A percentile compares a stretch with the other conserved stretches of the same genome.
Conservation (phyloP, 441 rosid genomes). For the Arabidopsis lyrata region DNA sequence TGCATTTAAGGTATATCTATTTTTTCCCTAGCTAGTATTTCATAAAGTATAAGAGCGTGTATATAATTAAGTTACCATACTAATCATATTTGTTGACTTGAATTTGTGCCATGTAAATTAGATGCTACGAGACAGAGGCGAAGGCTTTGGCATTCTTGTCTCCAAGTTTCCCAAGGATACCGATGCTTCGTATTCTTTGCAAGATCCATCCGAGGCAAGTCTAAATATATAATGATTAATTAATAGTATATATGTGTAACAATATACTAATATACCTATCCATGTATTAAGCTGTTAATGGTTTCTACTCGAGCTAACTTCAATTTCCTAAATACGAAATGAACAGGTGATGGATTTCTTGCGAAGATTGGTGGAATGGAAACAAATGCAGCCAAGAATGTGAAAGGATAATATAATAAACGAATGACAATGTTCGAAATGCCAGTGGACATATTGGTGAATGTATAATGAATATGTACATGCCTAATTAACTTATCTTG, state of each 20-base stretch:
- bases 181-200: conserved; percentile 72
- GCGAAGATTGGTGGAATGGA: conserved; percentile 45
- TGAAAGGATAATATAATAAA: conserved; percentile 20
- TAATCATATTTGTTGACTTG: not conserved
- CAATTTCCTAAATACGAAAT: conserved; percentile 25
- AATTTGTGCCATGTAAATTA: conserved; percentile 39
- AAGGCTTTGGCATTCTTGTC: conserved; percentile 88
- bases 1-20: conserved; percentile 83
- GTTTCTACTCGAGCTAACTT: conserved; percentile 7
- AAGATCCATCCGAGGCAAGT: conserved; percentile 81
- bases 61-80: not conserved
- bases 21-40: conserved; percentile 3
- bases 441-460: conserved; percentile 16
- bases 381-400: conserved; percentile 43
- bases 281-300: not conserved
- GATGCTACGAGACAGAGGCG: conserved; percentile 74
- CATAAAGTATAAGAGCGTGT: not conserved
- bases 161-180: conserved; percentile 82
- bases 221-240: not conserved
- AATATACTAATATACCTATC: not conserved
- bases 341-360: conserved; percentile 61
- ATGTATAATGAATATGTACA: conserved; percentile 27
- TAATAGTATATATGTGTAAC: not conserved
- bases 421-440: conserved; percentile 23
- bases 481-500: conserved; percentile 32